Conservation (phyloP, 1,284 basidiomycete genomes). For the Trametes sp. region DNA sequence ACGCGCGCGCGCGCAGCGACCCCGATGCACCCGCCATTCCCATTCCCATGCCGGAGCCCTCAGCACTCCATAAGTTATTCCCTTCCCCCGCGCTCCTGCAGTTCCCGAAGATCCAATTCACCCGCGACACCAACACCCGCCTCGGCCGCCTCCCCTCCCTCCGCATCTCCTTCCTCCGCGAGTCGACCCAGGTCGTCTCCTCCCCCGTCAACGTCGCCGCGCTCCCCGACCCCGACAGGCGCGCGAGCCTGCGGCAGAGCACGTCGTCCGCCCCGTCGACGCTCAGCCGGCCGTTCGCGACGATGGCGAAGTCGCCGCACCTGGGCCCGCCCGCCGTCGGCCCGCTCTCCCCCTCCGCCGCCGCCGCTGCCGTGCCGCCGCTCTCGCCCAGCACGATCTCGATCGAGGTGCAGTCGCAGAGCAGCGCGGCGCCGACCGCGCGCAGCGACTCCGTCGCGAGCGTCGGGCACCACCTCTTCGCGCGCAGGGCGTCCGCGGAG, state of each 20-base stretch:
- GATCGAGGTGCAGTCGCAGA: slow-evolving; percentile 10
- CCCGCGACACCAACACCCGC: slow-evolving; percentile 9
- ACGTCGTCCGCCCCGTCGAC: slow-evolving; percentile 17
- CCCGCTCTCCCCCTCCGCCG: not conserved
- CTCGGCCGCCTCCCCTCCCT: slow-evolving; percentile 24
- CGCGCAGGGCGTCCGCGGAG: slow-evolving; percentile 24
- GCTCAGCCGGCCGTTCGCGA: slow-evolving; percentile 27
- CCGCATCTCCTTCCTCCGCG: slow-evolving; percentile 25
- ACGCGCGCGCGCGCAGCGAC: not conserved
- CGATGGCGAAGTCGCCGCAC: slow-evolving; percentile 17
- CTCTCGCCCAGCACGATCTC: slow-evolving; percentile 18
- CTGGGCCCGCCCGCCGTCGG: slow-evolving; percentile 12
- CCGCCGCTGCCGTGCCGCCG: not conserved
- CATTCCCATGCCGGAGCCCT: slow-evolving; percentile 14
- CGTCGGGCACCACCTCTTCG: slow-evolving; percentile 23
- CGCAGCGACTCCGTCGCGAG: slow-evolving; percentile 17
- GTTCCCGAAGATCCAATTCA: slow-evolving; percentile 19
- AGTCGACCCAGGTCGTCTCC: slow-evolving; percentile 25
- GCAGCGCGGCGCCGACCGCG: not conserved
- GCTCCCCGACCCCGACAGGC: not conserved
- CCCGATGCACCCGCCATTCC: not conserved
- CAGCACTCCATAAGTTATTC: slow-evolving; percentile 4
- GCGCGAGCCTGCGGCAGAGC: slow-evolving; percentile 14
- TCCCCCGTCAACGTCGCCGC: slow-evolving; percentile 7
- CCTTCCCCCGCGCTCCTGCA: slow-evolving; percentile 8